A percentile compares a stretch with the other conserved stretches of the same genome.
Evolutionary conservation across 345 rosid species (phyloP).

Genomic region (Sonneratia caseolaris): DNA sequence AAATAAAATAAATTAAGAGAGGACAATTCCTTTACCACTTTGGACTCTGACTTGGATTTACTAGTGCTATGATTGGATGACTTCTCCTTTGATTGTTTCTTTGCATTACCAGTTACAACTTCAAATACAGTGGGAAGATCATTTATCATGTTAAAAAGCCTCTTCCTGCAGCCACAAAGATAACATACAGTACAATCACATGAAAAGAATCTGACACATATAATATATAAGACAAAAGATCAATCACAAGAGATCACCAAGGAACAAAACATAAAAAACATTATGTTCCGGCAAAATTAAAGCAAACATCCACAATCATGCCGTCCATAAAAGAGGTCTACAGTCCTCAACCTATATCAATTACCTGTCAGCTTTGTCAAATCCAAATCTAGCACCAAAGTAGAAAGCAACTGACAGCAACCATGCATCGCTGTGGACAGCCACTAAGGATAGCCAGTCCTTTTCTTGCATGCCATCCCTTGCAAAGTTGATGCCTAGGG

Average conservation of each 20-base stretch:
- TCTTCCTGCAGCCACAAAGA: slow-evolving; percentile 36
- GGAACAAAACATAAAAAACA: not conserved
- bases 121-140: slow-evolving; percentile 61
- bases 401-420: slow-evolving; percentile 84
- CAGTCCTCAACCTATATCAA: not conserved
- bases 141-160: slow-evolving; percentile 57
- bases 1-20: not conserved
- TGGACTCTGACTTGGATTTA: slow-evolving; percentile 43
- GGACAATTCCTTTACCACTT: slow-evolving; percentile 14
- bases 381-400: slow-evolving; percentile 84
- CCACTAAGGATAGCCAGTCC: slow-evolving; percentile 86
- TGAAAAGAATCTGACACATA: not conserved
- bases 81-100: slow-evolving; percentile 46
- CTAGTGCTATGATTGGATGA: slow-evolving; percentile 42
- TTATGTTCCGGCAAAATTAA: not conserved
- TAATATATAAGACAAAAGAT: not conserved
- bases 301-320: not conserved
- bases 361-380: slow-evolving; percentile 82
- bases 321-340: not conserved
- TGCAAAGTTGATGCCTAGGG: slow-evolving; percentile 89
- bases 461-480: slow-evolving; percentile 87
- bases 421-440: slow-evolving; percentile 81
- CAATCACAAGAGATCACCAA: not conserved
- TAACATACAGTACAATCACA: not conserved
- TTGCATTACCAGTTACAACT: slow-evolving; percentile 45